Base-by-base conservation (phyloP, 2,329 filamentous ascomycete species). In the Alternaria conjuncta region DNA sequence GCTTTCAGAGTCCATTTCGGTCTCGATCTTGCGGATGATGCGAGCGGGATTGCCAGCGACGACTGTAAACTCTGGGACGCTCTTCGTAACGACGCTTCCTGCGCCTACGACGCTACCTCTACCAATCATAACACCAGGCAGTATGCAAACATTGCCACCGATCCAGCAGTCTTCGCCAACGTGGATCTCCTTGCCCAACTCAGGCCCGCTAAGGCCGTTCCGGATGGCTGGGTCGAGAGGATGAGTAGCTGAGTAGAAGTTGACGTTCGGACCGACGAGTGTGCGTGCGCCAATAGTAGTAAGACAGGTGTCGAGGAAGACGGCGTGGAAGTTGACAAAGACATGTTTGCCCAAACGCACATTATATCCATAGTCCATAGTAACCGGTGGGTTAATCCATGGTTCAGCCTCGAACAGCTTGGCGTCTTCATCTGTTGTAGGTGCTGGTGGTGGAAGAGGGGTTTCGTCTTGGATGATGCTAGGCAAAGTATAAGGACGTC, bases 21-120 rank as follows among this genome's bases (percentile, higher is more conserved):
- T 79, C 63, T 77, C 72, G n/a, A 80, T 66, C 61, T 79, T 79
- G 12, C 72, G 70, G 93, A 80, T 92, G 15, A 91, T 78, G 53
- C 83, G 84, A 11, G 89, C 90, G 41, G 90, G 90, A 70, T 92
- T 92, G 1, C 90, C 90, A 18, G 84, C 89, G 1, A 88, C 89
- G 12, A 90, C 84, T 9, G 85, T 85, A 66, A 87, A 89, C 92
- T 81, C 84, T 7, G 88, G 85, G 18, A 93, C 86, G 75, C 89
- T 84, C 82, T 92, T 96, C 3, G 92, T 96, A 23, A 97, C 93
- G 4, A 96, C 92, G 76, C 90, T 93, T 0, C 91, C 92, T 4
- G 94, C 93, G 3, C 93, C 94, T 62, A 97, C 86, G 0, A 90
- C 91, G 9, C 83, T 85, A 0, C 93, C 93, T 64, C 86, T 85